These are phyloP conservation scores for Neurospora pannonica DNA, from an alignment of 495 filamentous ascomycete genomes.

Conservation along the genomic window DNA sequence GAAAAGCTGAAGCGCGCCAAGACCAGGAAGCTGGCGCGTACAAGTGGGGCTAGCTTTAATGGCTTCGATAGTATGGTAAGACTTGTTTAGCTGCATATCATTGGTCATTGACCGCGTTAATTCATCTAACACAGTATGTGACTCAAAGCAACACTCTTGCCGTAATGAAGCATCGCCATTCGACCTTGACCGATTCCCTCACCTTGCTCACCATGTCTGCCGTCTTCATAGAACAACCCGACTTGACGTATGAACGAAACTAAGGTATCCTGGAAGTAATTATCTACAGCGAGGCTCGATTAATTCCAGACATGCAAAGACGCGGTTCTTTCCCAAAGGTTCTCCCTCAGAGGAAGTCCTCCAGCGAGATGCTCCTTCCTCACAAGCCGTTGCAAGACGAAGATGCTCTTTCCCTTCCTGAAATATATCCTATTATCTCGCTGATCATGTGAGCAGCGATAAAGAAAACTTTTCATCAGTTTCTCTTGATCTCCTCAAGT, in stretches of 20 bases:
- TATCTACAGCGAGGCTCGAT: background rate
- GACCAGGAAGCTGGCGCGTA: constrained; percentile 6
- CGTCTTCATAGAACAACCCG: background rate
- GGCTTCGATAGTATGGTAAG: background rate
- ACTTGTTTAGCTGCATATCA: fast-evolving
- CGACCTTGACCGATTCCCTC: too few species aligned
- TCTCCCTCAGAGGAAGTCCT: background rate
- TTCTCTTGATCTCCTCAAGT: background rate
- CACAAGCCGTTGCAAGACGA: background rate
- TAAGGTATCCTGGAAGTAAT: background rate
- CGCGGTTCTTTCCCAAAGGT: background rate
- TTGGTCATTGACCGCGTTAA: fast-evolving
- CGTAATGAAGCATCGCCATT: background rate
- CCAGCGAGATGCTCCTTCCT: background rate
- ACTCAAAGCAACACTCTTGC: background rate
- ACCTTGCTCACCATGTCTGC: too few species aligned
- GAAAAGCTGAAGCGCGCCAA: constrained; percentile 8
- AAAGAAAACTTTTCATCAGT: background rate
- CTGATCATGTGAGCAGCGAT: background rate
- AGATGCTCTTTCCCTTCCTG: background rate
- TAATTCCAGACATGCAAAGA: too few species aligned
- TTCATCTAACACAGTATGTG: background rate
- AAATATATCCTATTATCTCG: background rate
- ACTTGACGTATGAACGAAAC: background rate
- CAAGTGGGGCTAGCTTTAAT: constrained; percentile 13